A percentile compares a stretch with the other conserved stretches of the same genome.
Evolutionary conservation across 805 yeast genomes (phyloP).

Genomic region (Huiozyma sinensis): DNA sequence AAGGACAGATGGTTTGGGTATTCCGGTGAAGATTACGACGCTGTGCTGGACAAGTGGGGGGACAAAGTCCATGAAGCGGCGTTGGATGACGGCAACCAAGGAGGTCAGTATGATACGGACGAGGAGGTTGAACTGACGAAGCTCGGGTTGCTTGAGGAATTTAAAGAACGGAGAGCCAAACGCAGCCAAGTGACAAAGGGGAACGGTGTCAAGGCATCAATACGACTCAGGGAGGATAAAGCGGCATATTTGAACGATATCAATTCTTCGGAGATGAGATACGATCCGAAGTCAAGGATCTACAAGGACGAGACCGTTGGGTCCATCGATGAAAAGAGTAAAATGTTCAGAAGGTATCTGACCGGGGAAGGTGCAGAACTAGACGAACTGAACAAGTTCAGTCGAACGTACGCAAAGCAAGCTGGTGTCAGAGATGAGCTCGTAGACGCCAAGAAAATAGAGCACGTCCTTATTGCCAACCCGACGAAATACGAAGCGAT

Average conservation of each 20-base stretch:
- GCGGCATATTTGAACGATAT: constrained; percentile 57
- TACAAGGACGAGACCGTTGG: constrained; percentile 28
- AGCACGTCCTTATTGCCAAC: constrained; percentile 27
- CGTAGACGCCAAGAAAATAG: constrained; percentile 16
- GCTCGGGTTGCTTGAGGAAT: constrained; percentile 27
- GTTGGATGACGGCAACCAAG: constrained; percentile 7
- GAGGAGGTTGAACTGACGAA: constrained; percentile 35
- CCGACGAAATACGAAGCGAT: constrained; percentile 26
- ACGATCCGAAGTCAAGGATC: constrained; percentile 45
- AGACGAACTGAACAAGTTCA: constrained; percentile 38
- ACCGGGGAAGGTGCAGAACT: constrained; percentile 50
- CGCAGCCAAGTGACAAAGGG: not conserved
- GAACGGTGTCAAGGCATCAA: constrained; percentile 15
- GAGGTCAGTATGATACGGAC: constrained; percentile 30
- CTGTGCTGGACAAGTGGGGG: constrained; percentile 37
- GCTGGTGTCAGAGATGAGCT: constrained; percentile 21
- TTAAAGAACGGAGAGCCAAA: constrained; percentile 10
- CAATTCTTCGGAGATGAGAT: constrained; percentile 34
- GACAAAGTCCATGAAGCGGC: constrained; percentile 10
- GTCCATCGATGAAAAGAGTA: constrained; percentile 29
- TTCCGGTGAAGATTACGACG: constrained; percentile 50
- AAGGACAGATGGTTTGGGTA: constrained; percentile 80
- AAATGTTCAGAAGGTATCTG: constrained; percentile 42
- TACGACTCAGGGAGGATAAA: constrained; percentile 63
- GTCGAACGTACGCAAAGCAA: constrained; percentile 34